Evolutionary conservation across 1,139 yeast species (phyloP).

Genomic region (Yamadazyma triangularis): DNA sequence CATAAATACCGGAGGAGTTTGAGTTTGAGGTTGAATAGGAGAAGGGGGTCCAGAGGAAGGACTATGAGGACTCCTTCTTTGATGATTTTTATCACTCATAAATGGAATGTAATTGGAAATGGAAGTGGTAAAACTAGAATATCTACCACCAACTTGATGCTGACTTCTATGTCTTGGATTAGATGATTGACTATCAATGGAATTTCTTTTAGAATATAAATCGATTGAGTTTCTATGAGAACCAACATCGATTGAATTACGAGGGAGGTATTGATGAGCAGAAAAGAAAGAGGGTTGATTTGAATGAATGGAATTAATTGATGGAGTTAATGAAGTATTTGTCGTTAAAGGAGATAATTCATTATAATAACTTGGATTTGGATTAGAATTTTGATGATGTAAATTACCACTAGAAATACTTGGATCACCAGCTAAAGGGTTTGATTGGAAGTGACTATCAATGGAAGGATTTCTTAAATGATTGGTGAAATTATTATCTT

Average conservation of each 20-base stretch:
- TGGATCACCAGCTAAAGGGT: slow-evolving; percentile 10
- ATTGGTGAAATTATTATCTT: slow-evolving; percentile 2
- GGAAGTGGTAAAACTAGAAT: slow-evolving; percentile 35
- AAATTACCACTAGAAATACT: slow-evolving; percentile 1
- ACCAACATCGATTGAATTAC: slow-evolving; percentile 37
- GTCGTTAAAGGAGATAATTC: slow-evolving; percentile 45
- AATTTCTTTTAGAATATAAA: slow-evolving; percentile 23
- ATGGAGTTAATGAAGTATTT: slow-evolving; percentile 42
- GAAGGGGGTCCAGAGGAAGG: slow-evolving; percentile 19
- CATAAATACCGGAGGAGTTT: slow-evolving; percentile 6
- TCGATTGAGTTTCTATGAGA: slow-evolving; percentile 35
- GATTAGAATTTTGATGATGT: slow-evolving; percentile 2
- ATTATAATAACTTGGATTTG: slow-evolving; percentile 7
- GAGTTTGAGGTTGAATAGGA: slow-evolving; percentile 9
- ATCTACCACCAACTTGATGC: slow-evolving; percentile 14
- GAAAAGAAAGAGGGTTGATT: slow-evolving; percentile 45
- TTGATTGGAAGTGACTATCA: slow-evolving; percentile 13
- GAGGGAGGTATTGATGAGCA: slow-evolving; percentile 39
- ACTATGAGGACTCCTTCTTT: slow-evolving; percentile 10
- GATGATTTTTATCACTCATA: slow-evolving; percentile 30
- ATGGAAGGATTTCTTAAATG: slow-evolving; percentile 14
- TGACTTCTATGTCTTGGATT: slow-evolving; percentile 2
- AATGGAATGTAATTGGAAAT: slow-evolving; percentile 42
- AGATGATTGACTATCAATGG: slow-evolving; percentile 21
- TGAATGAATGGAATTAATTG: slow-evolving; percentile 38